These are phyloP conservation scores for Leucaena leucocephala DNA, from an alignment of 306 rosid genomes.

Conservation along the genomic window DNA sequence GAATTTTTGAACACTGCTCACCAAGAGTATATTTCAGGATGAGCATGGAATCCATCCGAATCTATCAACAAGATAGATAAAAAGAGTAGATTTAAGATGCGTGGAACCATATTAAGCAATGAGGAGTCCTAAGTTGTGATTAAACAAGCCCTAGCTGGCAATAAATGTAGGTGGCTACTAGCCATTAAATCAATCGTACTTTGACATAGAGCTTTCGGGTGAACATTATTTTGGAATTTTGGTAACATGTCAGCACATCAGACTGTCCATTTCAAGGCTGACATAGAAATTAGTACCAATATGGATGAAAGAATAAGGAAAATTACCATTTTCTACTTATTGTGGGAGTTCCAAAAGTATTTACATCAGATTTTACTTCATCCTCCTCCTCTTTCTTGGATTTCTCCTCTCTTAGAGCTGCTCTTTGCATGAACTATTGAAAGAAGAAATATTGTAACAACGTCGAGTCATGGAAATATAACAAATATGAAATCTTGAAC, in stretches of 20 bases:
- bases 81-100: not conserved
- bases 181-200: not conserved
- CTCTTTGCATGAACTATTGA: slow-evolving; percentile 70
- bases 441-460: not conserved
- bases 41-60: too few relatives aligned
- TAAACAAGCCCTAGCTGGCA: slow-evolving; percentile 12
- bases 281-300: not conserved
- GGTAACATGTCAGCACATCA: slow-evolving; percentile 5
- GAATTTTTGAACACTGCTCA: not conserved
- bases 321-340: slow-evolving; percentile 58
- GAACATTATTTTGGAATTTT: not conserved
- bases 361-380: slow-evolving; percentile 50
- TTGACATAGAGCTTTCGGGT: not conserved
- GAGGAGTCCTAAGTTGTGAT: not conserved
- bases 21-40: not conserved
- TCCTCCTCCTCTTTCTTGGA: slow-evolving; percentile 56
- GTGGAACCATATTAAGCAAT: not conserved
- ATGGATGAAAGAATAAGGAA: not conserved
- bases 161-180: not conserved
- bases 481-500: not conserved
- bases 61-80: not conserved
- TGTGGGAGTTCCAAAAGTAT: slow-evolving; percentile 36
- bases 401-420: slow-evolving; percentile 54
- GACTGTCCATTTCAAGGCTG: not conserved
- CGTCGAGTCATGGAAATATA: not conserved